A percentile compares a stretch with the other conserved stretches of the same genome.
phyloP scores from a whole-genome alignment of 2,329 filamentous ascomycete genomes.

The Fusarium longipes region DNA sequence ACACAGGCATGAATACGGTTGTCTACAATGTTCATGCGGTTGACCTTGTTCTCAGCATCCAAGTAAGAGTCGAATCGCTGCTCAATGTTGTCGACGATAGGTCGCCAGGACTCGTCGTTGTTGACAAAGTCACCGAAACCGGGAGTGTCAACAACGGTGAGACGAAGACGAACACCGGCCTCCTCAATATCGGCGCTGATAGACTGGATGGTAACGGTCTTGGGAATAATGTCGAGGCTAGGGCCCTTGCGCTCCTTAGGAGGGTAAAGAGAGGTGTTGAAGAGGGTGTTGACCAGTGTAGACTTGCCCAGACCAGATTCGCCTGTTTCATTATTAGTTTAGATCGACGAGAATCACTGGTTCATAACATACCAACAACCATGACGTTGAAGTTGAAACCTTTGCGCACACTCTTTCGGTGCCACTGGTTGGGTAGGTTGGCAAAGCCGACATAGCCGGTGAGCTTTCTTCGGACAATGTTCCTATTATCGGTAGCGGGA shows the following conservation, averaged over 20 bases:
- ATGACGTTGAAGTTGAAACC: slow-evolving; percentile 99
- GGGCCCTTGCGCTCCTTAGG: slow-evolving; percentile 98
- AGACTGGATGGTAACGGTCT: slow-evolving; percentile 94
- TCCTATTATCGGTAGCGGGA: slow-evolving; percentile 74
- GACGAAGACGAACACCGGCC: slow-evolving; percentile 93
- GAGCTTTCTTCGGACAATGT: slow-evolving; percentile 98
- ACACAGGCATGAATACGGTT: slow-evolving; percentile 99
- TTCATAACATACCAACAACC: slow-evolving; percentile 85
- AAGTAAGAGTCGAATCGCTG: slow-evolving; percentile 98
- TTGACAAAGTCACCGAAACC: slow-evolving; percentile 99
- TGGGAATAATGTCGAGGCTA: slow-evolving; percentile 97
- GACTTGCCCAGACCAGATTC: slow-evolving; percentile 99
- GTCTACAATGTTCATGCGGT: slow-evolving; percentile 99
- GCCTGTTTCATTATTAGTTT: slow-evolving; percentile 64
- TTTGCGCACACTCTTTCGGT: slow-evolving; percentile 99
- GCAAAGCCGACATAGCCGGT: slow-evolving; percentile 99
- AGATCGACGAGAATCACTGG: not conserved
- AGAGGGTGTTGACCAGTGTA: slow-evolving; percentile 97
- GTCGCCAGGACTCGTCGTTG: slow-evolving; percentile 99
- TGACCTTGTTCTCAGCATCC: slow-evolving; percentile 99
- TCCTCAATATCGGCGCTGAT: slow-evolving; percentile 98
- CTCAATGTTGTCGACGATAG: slow-evolving; percentile 99
- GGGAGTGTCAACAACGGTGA: slow-evolving; percentile 97
- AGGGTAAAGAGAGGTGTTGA: slow-evolving; percentile 99
- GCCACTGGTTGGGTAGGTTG: slow-evolving; percentile 99